Percentiles rank a stretch among this genome's conserved stretches.
These are phyloP conservation scores for Phanerochaete carnosa DNA, from an alignment of 768 basidiomycete genomes.

Conservation along the genomic window DNA sequence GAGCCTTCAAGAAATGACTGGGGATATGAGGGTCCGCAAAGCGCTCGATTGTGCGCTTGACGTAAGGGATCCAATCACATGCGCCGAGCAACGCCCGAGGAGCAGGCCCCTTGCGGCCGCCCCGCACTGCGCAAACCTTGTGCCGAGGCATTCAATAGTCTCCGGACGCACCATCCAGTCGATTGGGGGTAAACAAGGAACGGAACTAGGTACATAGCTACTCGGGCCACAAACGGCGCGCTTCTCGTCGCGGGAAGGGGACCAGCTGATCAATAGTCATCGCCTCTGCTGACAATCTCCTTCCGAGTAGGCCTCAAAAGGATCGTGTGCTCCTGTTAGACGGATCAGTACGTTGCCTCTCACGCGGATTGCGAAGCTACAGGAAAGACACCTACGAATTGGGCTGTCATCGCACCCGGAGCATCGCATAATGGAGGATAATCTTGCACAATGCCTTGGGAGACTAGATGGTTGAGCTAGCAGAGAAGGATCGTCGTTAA, in stretches of 20 bases:
- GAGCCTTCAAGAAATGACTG: background rate
- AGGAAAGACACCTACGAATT: conserved; percentile 57
- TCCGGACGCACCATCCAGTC: background rate
- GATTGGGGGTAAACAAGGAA: background rate
- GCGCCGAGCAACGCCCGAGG: background rate
- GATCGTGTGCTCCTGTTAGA: conserved; percentile 76
- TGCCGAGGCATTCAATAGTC: background rate
- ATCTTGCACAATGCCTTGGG: conserved; percentile 83
- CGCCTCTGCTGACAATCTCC: conserved; percentile 80
- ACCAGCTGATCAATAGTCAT: conserved; percentile 56
- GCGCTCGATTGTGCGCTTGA: too few relatives aligned
- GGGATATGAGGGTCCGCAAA: background rate
- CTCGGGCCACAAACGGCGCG: background rate
- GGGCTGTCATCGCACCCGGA: conserved; percentile 88
- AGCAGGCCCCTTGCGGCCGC: background rate
- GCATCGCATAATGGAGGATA: conserved; percentile 93
- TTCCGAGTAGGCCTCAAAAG: conserved; percentile 80
- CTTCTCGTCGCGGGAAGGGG: background rate
- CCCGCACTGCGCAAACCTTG: background rate
- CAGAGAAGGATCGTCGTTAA: background rate
- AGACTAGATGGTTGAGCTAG: conserved; percentile 86
- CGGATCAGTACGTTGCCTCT: background rate
- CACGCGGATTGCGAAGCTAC: background rate
- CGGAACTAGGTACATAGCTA: background rate
- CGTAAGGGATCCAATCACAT: background rate